Evolutionary conservation across 2,329 filamentous ascomycete species (phyloP), one percentile per base, ranked within the genome.

Genomic region (Lachnellula occidentalis): DNA sequence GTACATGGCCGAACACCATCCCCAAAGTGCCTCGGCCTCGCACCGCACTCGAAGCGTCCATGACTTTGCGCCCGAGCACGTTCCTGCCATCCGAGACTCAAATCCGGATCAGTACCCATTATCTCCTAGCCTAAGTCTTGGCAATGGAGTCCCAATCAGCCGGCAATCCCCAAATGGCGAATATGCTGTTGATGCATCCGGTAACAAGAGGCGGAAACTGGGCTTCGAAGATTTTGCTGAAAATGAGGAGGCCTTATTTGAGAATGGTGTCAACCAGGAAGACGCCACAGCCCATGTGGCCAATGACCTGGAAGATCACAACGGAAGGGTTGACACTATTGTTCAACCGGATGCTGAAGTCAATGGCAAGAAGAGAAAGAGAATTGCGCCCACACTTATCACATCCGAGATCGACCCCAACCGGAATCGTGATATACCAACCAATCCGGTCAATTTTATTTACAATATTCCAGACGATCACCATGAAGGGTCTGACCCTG

Each of bases 351-450:
- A 21, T 8, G 53, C 58, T 22, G 45, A 47, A 15, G 14, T 46
- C 15, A 27, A 24, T 5, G 34, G 45, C 34, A 68, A 66, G 50
- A 68, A 70, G 51, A 64, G 63, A 51, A 70, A 67, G 57, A 60
- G 70, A 49, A 58, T 72, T 21, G 65, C 63, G 9, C 63, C 67
- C 21, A 68, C 62, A 19, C 54, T 66, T 1, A 41, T 70, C n/a
- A 61, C 65, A 9, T 43, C 62, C 15, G 50, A 34, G 8, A 57
- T 67, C 46, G 61, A 64, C 48, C 47, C 50, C 19, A 52, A 59
- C 31, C 51, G 60, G 46, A 48, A 61, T 45, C 60, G 64, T 14
- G 55, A 55, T 6, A 59, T 67, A 47, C 60, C 58, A 9, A 65
- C 61, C 9, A 58, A 54, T 2, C 65, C 63, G 21, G 62, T 68